Conservation (phyloP, 2,329 filamentous ascomycete genomes). For the Microthyrium microscopicum region DNA sequence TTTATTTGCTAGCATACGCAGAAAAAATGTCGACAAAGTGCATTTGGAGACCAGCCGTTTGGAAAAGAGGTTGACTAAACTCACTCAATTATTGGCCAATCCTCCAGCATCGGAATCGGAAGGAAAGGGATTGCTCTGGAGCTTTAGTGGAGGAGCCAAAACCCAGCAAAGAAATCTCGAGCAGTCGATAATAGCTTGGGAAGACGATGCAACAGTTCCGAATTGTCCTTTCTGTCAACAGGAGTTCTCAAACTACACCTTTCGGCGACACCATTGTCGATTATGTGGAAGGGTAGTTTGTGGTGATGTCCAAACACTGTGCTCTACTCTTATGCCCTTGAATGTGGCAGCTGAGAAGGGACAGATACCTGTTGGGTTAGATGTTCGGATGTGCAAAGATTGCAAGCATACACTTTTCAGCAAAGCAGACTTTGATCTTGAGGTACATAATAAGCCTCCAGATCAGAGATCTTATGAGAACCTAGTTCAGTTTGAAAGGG, state of each 20-base stretch:
- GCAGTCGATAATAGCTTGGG: conserved; percentile 87
- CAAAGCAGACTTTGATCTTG: conserved; percentile 60
- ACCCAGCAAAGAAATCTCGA: conserved; percentile 68
- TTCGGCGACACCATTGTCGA: conserved; percentile 84
- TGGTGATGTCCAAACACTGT: conserved; percentile 67
- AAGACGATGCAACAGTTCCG: conserved; percentile 66
- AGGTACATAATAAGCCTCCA: conserved; percentile 49
- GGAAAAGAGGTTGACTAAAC: conserved; percentile 79
- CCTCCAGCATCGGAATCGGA: conserved; percentile 48
- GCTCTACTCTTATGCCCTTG: conserved; percentile 69
- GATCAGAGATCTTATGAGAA: conserved; percentile 73
- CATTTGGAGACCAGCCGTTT: conserved; percentile 76
- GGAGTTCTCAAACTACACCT: conserved; percentile 84
- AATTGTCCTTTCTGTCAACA: conserved; percentile 92
- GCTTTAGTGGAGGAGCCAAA: conserved; percentile 32
- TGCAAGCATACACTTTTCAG: conserved; percentile 59
- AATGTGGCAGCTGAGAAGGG: conserved; percentile 51
- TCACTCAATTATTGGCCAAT: conserved; percentile 69
- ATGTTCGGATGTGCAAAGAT: conserved; percentile 82
- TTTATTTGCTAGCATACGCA: conserved; percentile 54
- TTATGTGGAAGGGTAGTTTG: conserved; percentile 90
- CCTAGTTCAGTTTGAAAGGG: conserved; percentile 70
- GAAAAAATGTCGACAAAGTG: conserved; percentile 65
- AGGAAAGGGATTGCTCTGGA: conserved; percentile 21
- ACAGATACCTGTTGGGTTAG: conserved; percentile 40